Evolutionary conservation across 805 yeast genomes (phyloP), one percentile per base, ranked within the genome.

Genomic region (Lipomyces kockii): DNA sequence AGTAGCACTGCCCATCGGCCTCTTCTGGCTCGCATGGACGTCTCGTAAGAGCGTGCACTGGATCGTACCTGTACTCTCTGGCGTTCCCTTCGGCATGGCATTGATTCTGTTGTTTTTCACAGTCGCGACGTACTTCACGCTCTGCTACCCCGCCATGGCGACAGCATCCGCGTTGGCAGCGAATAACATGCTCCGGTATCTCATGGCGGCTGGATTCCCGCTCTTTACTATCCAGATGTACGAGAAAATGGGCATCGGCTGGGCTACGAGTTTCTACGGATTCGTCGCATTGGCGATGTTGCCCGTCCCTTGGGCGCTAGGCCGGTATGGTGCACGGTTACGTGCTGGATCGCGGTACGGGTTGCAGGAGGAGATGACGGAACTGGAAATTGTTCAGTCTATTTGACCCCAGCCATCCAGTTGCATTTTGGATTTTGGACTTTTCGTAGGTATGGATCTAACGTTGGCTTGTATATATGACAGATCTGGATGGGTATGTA

Each of bases 141-240:
- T 87, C 83, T 77, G 89, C 3, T 90, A 87, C 77, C 94, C 95
- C 34, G 92, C 94, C 58, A 78, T 87, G 43, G 83, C 84, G 43
- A 89, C 91, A 27, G 97, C 97, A 0, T 88, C 94, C n/a, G 94
- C 96, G 2, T 78, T 91, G 69, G 97, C 97, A 46, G 97, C 97
- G 14, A 92, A 92, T 79, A 91, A 90, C 76, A 81, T 92, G 74
- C 78, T 88, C 65, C 85, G 97, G 79, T 91, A 91, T 76, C 72
- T 88, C 39, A 76, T 89, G 69, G 91, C 96, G 9, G 87, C 91
- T 6, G 90, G 87, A 25, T 88, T 92, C 83, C 97, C 97, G 64
- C 81, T 92, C 67, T 92, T 92, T 79, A 90, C 92, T 1, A 85
- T 87, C 25, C 97, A 92, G 79, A 90, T 92, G 97, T 88, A 89